Conservation (phyloP, 371 early-diverging fungal species). For the Actinomucor elegans region DNA sequence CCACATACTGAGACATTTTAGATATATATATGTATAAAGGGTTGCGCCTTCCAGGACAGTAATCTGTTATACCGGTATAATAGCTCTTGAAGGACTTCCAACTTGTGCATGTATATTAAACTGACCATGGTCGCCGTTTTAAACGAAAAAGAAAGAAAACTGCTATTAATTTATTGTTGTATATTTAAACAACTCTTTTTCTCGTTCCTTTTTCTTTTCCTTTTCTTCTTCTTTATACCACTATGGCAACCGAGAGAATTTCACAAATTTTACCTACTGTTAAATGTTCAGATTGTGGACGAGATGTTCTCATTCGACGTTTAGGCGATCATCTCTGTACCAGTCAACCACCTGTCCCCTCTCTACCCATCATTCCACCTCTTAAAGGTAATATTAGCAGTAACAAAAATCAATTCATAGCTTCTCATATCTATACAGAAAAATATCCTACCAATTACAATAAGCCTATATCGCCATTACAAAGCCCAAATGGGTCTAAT, state of each 20-base stretch:
- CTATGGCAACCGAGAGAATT: slow-evolving; percentile 46
- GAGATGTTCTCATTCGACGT: slow-evolving; percentile 56
- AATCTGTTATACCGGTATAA: too few relatives aligned
- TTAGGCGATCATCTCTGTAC: slow-evolving; percentile 62
- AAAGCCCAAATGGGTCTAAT: slow-evolving; percentile 16
- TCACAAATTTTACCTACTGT: slow-evolving; percentile 63
- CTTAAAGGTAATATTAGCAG: slow-evolving; percentile 25
- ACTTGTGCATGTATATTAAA: too few relatives aligned
- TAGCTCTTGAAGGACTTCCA: too few relatives aligned
- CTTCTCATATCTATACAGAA: slow-evolving; percentile 10
- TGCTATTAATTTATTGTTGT: too few relatives aligned
- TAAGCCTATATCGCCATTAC: slow-evolving; percentile 23
- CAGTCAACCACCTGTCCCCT: slow-evolving; percentile 57
- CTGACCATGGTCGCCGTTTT: too few relatives aligned
- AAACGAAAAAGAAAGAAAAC: too few relatives aligned
- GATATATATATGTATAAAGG: too few relatives aligned
- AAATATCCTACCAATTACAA: background rate
- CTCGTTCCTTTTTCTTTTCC: background rate
- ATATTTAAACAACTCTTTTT: too few relatives aligned
- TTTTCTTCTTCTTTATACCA: slow-evolving; percentile 10
- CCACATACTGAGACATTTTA: too few relatives aligned
- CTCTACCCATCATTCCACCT: slow-evolving; percentile 43
- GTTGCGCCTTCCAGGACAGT: too few relatives aligned
- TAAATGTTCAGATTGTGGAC: slow-evolving; percentile 66
- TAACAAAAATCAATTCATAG: background rate